Conservation (phyloP, 441 rosid genomes). For the Erysimum cheiri region DNA sequence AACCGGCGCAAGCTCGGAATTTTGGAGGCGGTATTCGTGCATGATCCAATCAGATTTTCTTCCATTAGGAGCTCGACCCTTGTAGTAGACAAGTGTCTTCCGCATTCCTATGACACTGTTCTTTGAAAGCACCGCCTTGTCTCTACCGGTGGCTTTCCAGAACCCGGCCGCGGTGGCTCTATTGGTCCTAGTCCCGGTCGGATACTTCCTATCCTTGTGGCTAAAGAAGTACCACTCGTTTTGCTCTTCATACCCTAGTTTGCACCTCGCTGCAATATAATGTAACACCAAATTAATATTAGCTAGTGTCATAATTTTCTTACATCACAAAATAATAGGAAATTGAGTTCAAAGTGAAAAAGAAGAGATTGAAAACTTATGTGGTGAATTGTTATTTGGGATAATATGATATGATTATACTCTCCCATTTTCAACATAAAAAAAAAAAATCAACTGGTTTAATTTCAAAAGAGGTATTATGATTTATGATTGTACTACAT, state of each 20-base stretch:
- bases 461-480: conserved; percentile 39
- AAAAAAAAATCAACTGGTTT: conserved; percentile 1
- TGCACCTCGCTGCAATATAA: conserved; percentile 64
- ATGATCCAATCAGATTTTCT: conserved; percentile 90
- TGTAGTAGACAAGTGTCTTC: conserved; percentile 90
- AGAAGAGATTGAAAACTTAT: background rate
- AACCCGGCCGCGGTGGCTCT: conserved; percentile 93
- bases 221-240: conserved; percentile 96
- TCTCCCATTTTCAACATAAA: conserved; percentile 21
- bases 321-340: conserved; percentile 11
- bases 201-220: conserved; percentile 91
- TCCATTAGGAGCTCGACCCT: conserved; percentile 95
- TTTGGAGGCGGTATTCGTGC: conserved; percentile 92
- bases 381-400: conserved; percentile 16
- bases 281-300: conserved; percentile 12
- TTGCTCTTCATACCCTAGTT: conserved; percentile 78
- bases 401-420: conserved; percentile 8
- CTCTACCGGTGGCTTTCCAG: conserved; percentile 98
- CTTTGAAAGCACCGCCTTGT: conserved; percentile 81
- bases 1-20: conserved; percentile 67
- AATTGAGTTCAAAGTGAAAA: background rate
- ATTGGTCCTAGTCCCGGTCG: conserved; percentile 88
- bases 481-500: conserved; percentile 35
- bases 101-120: conserved; percentile 86
- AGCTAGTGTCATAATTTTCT: conserved; percentile 22